Evolutionary conservation across 2,329 filamentous ascomycete species (phyloP).

Genomic region (Arthrinium puccinioides): DNA sequence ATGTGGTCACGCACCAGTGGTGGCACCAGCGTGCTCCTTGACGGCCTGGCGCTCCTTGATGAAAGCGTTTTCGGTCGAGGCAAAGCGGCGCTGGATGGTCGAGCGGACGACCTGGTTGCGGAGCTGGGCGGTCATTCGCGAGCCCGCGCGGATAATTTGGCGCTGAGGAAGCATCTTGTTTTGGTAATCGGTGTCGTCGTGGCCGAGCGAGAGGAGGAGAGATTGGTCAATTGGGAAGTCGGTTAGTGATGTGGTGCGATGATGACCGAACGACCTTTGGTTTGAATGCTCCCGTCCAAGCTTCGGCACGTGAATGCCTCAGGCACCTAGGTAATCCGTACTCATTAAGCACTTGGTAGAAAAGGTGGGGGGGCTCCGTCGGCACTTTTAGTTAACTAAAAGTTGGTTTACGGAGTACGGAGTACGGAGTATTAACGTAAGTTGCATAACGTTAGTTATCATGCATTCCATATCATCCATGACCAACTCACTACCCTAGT

Average conservation of each 20-base stretch:
- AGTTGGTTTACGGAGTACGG: no score
- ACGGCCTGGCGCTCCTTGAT: slow-evolving; percentile 85
- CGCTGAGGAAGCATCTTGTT: slow-evolving; percentile 58
- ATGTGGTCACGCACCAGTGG: slow-evolving; percentile 68
- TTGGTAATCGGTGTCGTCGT: slow-evolving; percentile 9
- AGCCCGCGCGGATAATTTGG: slow-evolving; percentile 51
- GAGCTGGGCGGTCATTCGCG: slow-evolving; percentile 55
- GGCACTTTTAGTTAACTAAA: no score
- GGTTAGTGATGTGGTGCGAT: slow-evolving; percentile 3
- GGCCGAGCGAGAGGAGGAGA: slow-evolving; percentile 5
- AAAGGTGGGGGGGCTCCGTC: no score
- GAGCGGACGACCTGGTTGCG: slow-evolving; percentile 47
- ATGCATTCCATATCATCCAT: no score
- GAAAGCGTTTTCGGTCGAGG: slow-evolving; percentile 83
- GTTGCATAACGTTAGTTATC: no score
- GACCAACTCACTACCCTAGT: no score
- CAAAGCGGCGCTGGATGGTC: slow-evolving; percentile 62
- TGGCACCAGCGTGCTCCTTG: slow-evolving; percentile 80
- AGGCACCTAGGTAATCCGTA: no score
- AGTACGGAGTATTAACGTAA: no score
- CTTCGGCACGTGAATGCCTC: no score
- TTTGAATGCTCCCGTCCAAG: no score
- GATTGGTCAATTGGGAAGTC: slow-evolving; percentile 3
- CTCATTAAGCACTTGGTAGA: no score
- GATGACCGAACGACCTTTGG: slow-evolving; percentile 1